A percentile compares a stretch with the other conserved stretches of the same genome.
Evolutionary conservation across 163 green algal genomes (phyloP).

Genomic region (Volvox carteri): DNA sequence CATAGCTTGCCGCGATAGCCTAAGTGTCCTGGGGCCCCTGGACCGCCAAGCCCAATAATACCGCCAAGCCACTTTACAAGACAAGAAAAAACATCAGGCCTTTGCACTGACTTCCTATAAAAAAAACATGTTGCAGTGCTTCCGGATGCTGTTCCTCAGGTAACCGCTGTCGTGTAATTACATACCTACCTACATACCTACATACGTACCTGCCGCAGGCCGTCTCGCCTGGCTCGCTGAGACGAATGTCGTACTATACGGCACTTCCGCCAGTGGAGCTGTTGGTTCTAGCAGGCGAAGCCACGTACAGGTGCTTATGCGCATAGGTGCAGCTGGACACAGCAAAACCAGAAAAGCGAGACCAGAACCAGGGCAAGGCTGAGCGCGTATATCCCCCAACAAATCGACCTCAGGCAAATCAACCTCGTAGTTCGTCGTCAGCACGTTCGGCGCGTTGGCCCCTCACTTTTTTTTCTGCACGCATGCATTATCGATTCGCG

Average conservation of each 20-base stretch:
- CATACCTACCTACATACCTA: background rate
- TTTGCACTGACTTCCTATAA: background rate
- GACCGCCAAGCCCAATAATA: too few relatives aligned
- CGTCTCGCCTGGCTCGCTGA: conserved; percentile 56
- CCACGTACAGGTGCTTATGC: conserved; percentile 5
- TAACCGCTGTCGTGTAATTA: background rate
- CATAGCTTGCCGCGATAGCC: too few relatives aligned
- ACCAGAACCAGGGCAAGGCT: too few relatives aligned
- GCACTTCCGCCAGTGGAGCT: conserved; percentile 15
- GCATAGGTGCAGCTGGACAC: background rate
- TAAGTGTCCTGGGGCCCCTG: too few relatives aligned
- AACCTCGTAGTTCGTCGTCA: too few relatives aligned
- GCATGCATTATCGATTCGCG: too few relatives aligned
- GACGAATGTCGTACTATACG: conserved; percentile 51
- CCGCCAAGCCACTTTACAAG: too few relatives aligned
- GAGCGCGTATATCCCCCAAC: too few relatives aligned
- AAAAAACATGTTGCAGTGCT: background rate
- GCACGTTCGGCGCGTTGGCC: background rate
- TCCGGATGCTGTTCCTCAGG: background rate
- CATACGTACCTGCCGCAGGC: conserved; percentile 23
- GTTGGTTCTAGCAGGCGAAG: background rate
- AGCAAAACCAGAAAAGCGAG: too few relatives aligned
- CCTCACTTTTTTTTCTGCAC: background rate
- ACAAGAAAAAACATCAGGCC: background rate
- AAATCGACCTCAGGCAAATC: too few relatives aligned